A percentile compares a stretch with the other conserved stretches of the same genome.
Evolutionary conservation across 441 rosid genomes (phyloP).

Genomic region (Geranium incanum): DNA sequence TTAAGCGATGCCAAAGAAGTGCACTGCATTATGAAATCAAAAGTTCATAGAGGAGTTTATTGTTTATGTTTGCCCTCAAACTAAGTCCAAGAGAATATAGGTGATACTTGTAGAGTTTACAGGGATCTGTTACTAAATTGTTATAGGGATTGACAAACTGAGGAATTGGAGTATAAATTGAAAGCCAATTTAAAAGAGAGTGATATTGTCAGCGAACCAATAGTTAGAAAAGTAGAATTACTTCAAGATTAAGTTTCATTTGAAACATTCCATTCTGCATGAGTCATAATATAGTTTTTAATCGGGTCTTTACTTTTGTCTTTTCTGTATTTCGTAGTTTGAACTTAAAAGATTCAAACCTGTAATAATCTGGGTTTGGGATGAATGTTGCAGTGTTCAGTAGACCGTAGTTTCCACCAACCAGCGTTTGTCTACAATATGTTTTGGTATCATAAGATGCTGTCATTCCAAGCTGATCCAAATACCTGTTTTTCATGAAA

Average conservation of each 20-base stretch:
- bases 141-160: not conserved
- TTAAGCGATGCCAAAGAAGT: conserved; percentile 75
- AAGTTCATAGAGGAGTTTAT: conserved; percentile 1
- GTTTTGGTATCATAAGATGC: conserved; percentile 65
- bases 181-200: not conserved
- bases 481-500: conserved; percentile 46
- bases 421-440: conserved; percentile 81
- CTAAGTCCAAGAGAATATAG: not conserved
- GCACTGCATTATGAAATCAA: conserved; percentile 41
- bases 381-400: conserved; percentile 62
- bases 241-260: not conserved
- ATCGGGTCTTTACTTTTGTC: not conserved
- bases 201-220: not conserved
- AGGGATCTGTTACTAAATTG: not conserved
- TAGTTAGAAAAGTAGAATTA: not conserved
- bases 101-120: not conserved
- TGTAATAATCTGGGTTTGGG: conserved; percentile 95
- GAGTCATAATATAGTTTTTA: not conserved
- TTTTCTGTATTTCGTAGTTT: not conserved
- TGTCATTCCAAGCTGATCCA: conserved; percentile 93
- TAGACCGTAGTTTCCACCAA: conserved; percentile 90
- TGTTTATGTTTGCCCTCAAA: not conserved
- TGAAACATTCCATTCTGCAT: not conserved
- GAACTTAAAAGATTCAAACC: conserved; percentile 31
- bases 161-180: not conserved